These are phyloP conservation scores for Leucogyrophana mollusca DNA, from an alignment of 768 basidiomycete species.

Conservation along the genomic window DNA sequence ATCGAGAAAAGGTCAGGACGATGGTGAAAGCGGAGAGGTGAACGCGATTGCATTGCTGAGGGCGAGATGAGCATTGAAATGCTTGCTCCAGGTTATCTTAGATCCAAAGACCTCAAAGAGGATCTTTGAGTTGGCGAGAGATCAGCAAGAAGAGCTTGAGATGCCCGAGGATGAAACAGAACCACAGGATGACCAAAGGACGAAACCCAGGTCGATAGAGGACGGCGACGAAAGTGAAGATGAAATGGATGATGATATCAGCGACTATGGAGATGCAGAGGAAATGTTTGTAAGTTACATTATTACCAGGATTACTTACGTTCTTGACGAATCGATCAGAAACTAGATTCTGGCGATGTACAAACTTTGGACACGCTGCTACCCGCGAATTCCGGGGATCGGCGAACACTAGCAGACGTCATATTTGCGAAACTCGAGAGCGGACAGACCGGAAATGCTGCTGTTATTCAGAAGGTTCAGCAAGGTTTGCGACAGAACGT, in stretches of 20 bases:
- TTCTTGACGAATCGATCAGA: slow-evolving; percentile 37
- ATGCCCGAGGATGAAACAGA: slow-evolving; percentile 55
- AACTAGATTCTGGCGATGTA: slow-evolving; percentile 91
- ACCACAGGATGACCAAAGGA: slow-evolving; percentile 38
- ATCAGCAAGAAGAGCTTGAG: slow-evolving; percentile 89
- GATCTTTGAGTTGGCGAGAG: slow-evolving; percentile 89
- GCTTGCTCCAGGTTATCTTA: slow-evolving; percentile 52
- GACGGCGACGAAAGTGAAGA: slow-evolving; percentile 49
- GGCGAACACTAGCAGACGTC: slow-evolving; percentile 91
- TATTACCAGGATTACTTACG: slow-evolving; percentile 4
- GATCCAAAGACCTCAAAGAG: slow-evolving; percentile 81
- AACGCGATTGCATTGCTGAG: slow-evolving; percentile 16
- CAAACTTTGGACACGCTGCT: slow-evolving; percentile 80
- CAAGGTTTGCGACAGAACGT: slow-evolving; percentile 41
- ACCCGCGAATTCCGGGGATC: slow-evolving; percentile 71
- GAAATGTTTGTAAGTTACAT: slow-evolving; percentile 53
- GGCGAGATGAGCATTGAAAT: slow-evolving; percentile 5
- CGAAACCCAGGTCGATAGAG: slow-evolving; percentile 25
- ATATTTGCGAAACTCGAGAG: slow-evolving; percentile 91
- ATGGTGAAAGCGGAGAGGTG: slow-evolving; percentile 65
- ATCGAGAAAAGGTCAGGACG: slow-evolving; percentile 39
- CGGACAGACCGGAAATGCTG: slow-evolving; percentile 50
- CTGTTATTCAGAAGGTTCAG: slow-evolving; percentile 57
- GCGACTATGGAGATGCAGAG: slow-evolving; percentile 53
- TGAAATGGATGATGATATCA: slow-evolving; percentile 34